phyloP scores from a whole-genome alignment of 495 filamentous ascomycete species.

The Podospora fimiseda region DNA sequence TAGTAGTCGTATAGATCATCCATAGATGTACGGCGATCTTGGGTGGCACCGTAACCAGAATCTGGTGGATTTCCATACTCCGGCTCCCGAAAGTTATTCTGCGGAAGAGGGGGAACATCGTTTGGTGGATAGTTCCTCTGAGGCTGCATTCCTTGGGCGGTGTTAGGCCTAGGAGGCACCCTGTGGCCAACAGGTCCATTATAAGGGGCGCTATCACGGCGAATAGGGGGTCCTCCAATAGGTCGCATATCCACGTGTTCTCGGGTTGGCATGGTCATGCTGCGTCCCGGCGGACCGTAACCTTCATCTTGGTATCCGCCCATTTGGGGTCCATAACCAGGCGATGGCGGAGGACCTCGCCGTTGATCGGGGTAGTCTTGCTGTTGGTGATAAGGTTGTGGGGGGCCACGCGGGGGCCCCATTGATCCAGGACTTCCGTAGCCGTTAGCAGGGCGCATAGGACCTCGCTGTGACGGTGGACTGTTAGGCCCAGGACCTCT shows the following conservation, averaged over 20 bases:
- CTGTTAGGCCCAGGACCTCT: constrained; percentile 20
- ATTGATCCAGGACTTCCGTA: constrained; percentile 32
- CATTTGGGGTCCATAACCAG: constrained; percentile 22
- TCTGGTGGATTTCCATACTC: constrained; percentile 17
- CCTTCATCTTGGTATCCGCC: constrained; percentile 30
- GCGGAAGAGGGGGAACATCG: constrained; percentile 30
- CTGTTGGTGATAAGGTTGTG: constrained; percentile 28
- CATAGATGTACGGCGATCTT: constrained; percentile 30
- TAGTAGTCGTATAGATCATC: constrained; percentile 56
- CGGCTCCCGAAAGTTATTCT: constrained; percentile 22
- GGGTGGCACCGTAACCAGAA: constrained; percentile 17
- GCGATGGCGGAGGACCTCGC: constrained; percentile 33
- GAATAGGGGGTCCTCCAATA: constrained; percentile 22
- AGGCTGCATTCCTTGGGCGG: constrained; percentile 43
- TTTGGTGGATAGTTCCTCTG: constrained; percentile 39
- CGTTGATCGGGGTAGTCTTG: constrained; percentile 38
- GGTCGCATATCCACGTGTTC: constrained; percentile 33
- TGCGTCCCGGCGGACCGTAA: constrained; percentile 39
- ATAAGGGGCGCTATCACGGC: constrained; percentile 37
- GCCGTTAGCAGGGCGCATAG: constrained; percentile 26
- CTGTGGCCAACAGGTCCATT: constrained; percentile 37
- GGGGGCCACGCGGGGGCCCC: constrained; percentile 32
- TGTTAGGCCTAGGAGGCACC: constrained; percentile 38
- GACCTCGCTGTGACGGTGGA: constrained; percentile 25
- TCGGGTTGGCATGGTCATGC: constrained; percentile 49